These are phyloP conservation scores for Leccinum barrowsii DNA, from an alignment of 768 basidiomycete genomes.

Conservation along the genomic window DNA sequence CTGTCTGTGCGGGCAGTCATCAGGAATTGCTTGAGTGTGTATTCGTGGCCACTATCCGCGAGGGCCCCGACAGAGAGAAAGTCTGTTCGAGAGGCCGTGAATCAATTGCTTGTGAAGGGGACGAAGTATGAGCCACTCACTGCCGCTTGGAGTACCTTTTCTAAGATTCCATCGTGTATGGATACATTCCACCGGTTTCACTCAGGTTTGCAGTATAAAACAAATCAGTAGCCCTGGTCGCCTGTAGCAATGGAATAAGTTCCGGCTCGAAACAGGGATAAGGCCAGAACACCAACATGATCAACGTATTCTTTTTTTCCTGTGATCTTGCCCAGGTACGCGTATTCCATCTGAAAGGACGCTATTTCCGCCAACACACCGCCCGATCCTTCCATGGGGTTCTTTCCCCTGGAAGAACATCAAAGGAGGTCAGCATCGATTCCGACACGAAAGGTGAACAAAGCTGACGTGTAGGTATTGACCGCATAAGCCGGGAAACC, in stretches of 20 bases:
- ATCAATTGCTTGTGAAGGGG: neutral
- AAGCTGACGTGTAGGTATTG: constrained; percentile 53
- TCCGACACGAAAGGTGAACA: neutral
- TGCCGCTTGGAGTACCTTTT: constrained; percentile 40
- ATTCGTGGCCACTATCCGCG: constrained; percentile 75
- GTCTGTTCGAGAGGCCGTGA: constrained; percentile 10
- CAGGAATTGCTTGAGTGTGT: constrained; percentile 69
- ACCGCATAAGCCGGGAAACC: constrained; percentile 75
- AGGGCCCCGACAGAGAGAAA: constrained; percentile 58
- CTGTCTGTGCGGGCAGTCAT: constrained; percentile 62
- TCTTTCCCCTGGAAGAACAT: neutral
- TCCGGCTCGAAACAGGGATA: neutral
- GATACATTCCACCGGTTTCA: constrained; percentile 58
- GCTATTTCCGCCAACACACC: constrained; percentile 72
- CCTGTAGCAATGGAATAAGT: constrained; percentile 31
- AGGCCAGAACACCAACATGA: constrained; percentile 36
- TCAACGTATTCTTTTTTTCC: constrained; percentile 63
- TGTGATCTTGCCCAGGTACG: constrained; percentile 77
- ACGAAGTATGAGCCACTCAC: constrained; percentile 35
- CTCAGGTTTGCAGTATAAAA: constrained; percentile 45
- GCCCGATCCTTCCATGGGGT: constrained; percentile 21
- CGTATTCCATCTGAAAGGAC: constrained; percentile 78
- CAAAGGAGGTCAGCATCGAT: neutral
- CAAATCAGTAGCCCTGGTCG: constrained; percentile 43
- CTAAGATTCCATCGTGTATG: constrained; percentile 52